These are phyloP conservation scores for Apiospora koreana DNA, from an alignment of 2,329 filamentous ascomycete species.

Conservation along the genomic window DNA sequence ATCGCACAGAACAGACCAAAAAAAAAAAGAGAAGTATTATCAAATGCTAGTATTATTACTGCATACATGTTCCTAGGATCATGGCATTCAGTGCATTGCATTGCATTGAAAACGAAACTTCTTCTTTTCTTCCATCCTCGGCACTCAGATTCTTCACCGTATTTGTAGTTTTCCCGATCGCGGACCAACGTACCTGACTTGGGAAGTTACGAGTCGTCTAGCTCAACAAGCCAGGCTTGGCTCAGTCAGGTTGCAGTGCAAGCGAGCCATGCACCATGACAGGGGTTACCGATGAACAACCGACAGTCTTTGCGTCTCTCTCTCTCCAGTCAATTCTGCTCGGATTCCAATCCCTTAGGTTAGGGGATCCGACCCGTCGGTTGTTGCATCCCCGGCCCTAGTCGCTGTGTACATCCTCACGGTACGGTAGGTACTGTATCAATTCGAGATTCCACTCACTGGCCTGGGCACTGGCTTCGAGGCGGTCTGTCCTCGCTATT, in stretches of 20 bases:
- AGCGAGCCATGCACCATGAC: neutral
- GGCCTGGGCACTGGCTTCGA: neutral
- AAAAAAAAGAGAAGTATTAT: neutral
- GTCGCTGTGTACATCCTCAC: neutral
- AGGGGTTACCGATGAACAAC: neutral
- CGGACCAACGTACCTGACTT: neutral
- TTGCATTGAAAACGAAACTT: no score
- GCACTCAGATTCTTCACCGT: neutral
- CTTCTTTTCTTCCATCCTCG: neutral
- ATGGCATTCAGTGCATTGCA: no score
- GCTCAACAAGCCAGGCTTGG: slow-evolving; percentile 1
- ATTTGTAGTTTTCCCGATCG: neutral
- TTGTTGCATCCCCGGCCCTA: neutral
- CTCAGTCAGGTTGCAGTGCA: neutral
- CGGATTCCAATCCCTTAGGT: neutral
- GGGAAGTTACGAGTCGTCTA: neutral
- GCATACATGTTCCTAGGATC: no score
- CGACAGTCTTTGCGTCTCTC: neutral
- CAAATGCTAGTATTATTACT: neutral
- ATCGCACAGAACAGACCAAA: neutral
- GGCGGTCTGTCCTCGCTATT: neutral
- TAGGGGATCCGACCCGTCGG: neutral
- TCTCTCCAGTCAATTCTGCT: neutral
- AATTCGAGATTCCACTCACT: no score
- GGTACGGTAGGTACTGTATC: no score